Evolutionary conservation across 768 basidiomycete genomes (phyloP).

Genomic region (Mycena chlorophos): DNA sequence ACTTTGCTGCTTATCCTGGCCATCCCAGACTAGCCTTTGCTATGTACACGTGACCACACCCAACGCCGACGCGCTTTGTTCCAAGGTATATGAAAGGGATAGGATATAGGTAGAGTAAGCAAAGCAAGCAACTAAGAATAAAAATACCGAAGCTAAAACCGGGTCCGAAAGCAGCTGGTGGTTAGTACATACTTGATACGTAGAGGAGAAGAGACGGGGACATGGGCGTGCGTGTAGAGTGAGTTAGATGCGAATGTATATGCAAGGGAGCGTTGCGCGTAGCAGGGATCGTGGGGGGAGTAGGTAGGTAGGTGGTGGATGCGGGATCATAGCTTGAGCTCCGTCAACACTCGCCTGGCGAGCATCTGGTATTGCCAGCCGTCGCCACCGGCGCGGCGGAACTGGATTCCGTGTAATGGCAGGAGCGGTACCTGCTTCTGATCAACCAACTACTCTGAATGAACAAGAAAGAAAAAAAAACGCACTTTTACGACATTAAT

Average conservation of each 20-base stretch:
- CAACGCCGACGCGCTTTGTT: too few relatives aligned
- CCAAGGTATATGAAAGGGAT: not conserved
- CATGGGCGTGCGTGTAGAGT: conserved; percentile 28
- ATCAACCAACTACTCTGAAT: conserved; percentile 1
- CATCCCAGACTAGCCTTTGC: too few relatives aligned
- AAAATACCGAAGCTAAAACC: not conserved
- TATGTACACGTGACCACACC: not conserved
- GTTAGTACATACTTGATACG: not conserved
- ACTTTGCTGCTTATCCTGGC: too few relatives aligned
- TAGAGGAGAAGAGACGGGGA: conserved; percentile 12
- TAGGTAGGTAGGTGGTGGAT: not conserved
- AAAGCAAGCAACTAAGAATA: not conserved
- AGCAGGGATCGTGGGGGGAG: conserved; percentile 14
- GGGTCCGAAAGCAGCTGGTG: not conserved
- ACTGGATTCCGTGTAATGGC: conserved; percentile 95
- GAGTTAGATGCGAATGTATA: not conserved
- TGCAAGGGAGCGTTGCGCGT: conserved; percentile 11
- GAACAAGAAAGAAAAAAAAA: conserved; percentile 24
- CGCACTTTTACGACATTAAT: conserved; percentile 95
- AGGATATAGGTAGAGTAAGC: not conserved
- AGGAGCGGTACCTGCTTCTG: conserved; percentile 89
- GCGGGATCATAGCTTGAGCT: conserved; percentile 70
- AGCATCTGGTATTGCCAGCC: conserved; percentile 99
- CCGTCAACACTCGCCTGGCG: conserved; percentile 82
- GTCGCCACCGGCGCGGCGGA: conserved; percentile 85